These are phyloP conservation scores for Rhizopogon salebrosus DNA, from an alignment of 768 basidiomycete species.

Conservation along the genomic window DNA sequence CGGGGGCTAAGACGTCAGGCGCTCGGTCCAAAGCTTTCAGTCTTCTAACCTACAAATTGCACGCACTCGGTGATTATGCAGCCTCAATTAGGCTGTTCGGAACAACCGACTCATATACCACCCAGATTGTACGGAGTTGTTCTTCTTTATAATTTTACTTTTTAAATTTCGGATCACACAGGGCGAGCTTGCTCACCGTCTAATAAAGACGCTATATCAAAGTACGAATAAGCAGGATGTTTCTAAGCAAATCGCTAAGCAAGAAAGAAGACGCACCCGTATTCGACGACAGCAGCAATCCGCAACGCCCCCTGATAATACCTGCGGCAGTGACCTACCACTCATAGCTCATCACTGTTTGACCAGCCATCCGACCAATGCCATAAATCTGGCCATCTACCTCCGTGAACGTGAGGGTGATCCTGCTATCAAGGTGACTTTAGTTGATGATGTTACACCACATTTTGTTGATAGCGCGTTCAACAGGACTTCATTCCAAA, in stretches of 20 bases:
- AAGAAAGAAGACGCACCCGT: conserved; percentile 7
- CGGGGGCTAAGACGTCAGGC: neutral
- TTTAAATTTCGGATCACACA: conserved; percentile 3
- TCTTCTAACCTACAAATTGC: conserved; percentile 29
- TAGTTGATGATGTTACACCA: neutral
- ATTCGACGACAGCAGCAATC: neutral
- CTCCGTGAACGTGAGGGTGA: neutral
- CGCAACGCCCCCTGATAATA: fast-evolving
- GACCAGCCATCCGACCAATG: neutral
- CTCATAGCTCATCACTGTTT: conserved; percentile 2
- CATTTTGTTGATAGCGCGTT: neutral
- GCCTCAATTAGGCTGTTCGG: conserved; percentile 23
- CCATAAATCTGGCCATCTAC: neutral
- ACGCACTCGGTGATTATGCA: conserved; percentile 30
- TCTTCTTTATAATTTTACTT: neutral
- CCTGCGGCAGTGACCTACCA: neutral
- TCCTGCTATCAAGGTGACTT: conserved; percentile 10
- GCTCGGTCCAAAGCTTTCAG: conserved; percentile 20
- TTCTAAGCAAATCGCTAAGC: conserved; percentile 6
- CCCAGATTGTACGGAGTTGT: conserved; percentile 23
- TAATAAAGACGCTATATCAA: conserved; percentile 23
- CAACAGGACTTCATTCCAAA: conserved; percentile 12
- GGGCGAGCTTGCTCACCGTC: conserved; percentile 30
- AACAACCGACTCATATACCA: conserved; percentile 31
- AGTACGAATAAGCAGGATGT: conserved; percentile 18